Evolutionary conservation across 441 rosid genomes (phyloP), one percentile per base, ranked within the genome.

Genomic region (Isatis lusitanica): DNA sequence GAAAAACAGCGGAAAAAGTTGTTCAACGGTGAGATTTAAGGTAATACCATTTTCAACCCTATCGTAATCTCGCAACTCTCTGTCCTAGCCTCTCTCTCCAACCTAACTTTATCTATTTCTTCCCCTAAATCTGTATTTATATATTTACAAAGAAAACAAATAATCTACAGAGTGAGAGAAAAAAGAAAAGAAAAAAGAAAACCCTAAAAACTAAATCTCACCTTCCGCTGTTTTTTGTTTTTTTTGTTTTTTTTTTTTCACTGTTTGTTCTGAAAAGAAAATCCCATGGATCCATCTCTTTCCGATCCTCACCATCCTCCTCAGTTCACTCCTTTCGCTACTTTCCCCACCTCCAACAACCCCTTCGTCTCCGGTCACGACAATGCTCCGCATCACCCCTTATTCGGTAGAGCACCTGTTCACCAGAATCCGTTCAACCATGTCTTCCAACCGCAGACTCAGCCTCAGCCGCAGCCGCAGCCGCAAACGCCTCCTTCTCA

Each of bases 201-300:
- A 61, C 33, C 70, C 55, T 42, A 40, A 65, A 50, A 66, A 33
- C 57, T 21, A 68, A 61, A 61, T 75, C 69, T 62, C 64, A 59
- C 35, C 57, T 57, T 44, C 43, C 63, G 17, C 42, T 4, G 44
- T 4, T 10, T n/a, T 38, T 10, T 1, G 52, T 35, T 39, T 62
- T 4, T n/a, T n/a, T n/a, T n/a, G n/a, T 10, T n/a, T 38, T 10
- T 1, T 60, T 35, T 33, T 62, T 68, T 43, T 44, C 46, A 66
- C 63, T 74, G 38, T 58, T 21, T 53, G 56, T 66, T 16, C 57
- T 44, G 4, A 33, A 43, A 70, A 15, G 61, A 36, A 24, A 13
- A 53, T 4, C 36, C 63, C 21, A 80, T 81, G 76, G 79, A 78
- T 78, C 80, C 82, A 53, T 76, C 76, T 60, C 59, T 72, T 13